Percentiles rank a stretch among this genome's conserved stretches.
These are phyloP conservation scores for Candida schatavii DNA, from an alignment of 805 yeast genomes.

Conservation along the genomic window DNA sequence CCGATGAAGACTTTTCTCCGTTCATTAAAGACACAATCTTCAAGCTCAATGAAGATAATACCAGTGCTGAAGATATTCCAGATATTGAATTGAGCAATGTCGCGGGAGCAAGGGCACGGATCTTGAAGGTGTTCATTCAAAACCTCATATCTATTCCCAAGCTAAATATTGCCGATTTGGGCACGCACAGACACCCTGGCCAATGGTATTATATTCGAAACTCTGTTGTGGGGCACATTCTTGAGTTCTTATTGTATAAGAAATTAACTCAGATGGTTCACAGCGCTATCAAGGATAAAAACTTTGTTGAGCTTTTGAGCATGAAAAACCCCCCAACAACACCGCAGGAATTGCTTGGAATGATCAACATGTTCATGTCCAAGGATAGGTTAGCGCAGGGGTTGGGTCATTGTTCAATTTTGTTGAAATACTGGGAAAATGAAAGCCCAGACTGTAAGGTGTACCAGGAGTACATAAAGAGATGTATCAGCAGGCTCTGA, in stretches of 20 bases:
- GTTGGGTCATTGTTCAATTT: slow-evolving; percentile 28
- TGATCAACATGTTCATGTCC: slow-evolving; percentile 13
- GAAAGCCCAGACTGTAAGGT: slow-evolving; percentile 32
- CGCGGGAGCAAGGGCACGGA: slow-evolving; percentile 21
- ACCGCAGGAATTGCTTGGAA: slow-evolving; percentile 1
- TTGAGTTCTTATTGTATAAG: slow-evolving; percentile 27
- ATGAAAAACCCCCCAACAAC: not conserved
- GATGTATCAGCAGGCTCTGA: slow-evolving; percentile 17
- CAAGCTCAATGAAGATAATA: not conserved
- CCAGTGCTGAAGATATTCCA: slow-evolving; percentile 7
- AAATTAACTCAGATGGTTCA: slow-evolving; percentile 23
- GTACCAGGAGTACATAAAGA: slow-evolving; percentile 23
- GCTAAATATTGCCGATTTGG: slow-evolving; percentile 32
- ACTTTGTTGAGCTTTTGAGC: slow-evolving; percentile 6
- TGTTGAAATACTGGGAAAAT: slow-evolving; percentile 34
- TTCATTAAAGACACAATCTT: slow-evolving; percentile 15
- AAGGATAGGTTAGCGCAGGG: slow-evolving; percentile 13
- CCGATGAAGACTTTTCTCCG: slow-evolving; percentile 31
- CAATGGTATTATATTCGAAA: slow-evolving; percentile 38
- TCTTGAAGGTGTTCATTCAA: slow-evolving; percentile 26
- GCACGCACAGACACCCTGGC: slow-evolving; percentile 39
- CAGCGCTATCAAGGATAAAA: slow-evolving; percentile 12
- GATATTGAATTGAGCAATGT: slow-evolving; percentile 19
- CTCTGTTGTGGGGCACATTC: slow-evolving; percentile 26
- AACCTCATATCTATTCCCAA: slow-evolving; percentile 30